Conservation (phyloP, 2,329 filamentous ascomycete genomes). For the Didymella segeticola region DNA sequence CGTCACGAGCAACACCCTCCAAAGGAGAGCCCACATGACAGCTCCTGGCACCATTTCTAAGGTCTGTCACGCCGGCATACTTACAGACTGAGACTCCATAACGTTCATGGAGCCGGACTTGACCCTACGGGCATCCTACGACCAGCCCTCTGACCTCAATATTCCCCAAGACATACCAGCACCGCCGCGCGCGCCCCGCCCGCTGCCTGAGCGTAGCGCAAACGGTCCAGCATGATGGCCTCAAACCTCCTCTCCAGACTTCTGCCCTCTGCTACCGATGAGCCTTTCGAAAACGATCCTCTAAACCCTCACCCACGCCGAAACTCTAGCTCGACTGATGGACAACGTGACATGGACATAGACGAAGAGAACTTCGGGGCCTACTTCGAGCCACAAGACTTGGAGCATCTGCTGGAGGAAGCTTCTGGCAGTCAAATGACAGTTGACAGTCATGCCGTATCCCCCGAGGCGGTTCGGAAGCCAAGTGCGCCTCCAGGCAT, state of each 20-base stretch:
- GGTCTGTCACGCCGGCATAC: constrained; percentile 28
- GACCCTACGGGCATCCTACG: constrained; percentile 24
- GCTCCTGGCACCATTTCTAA: constrained; percentile 22
- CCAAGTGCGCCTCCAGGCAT: constrained; percentile 32
- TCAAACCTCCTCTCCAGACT: constrained; percentile 62
- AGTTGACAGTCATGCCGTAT: constrained; percentile 50
- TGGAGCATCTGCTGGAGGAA: constrained; percentile 63
- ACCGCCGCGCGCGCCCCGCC: constrained; percentile 39
- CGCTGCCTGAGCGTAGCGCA: constrained; percentile 31
- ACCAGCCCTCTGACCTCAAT: constrained; percentile 26
- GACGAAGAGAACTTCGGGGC: constrained; percentile 59
- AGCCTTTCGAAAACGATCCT: constrained; percentile 54
- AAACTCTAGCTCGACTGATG: constrained; percentile 43
- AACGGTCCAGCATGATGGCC: constrained; percentile 53
- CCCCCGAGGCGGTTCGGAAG: constrained; percentile 42
- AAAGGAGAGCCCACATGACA: constrained; percentile 31
- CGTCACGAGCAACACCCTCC: constrained; percentile 34
- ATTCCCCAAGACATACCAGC: constrained; percentile 19
- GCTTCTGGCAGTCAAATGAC: constrained; percentile 57
- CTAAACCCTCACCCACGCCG: constrained; percentile 28
- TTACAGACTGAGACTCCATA: constrained; percentile 21
- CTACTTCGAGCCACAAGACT: constrained; percentile 62
- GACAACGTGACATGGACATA: constrained; percentile 56
- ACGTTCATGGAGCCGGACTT: constrained; percentile 33
- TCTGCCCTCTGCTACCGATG: constrained; percentile 57